These are phyloP conservation scores for Somion occarium DNA, from an alignment of 1,284 basidiomycete species.

Conservation along the genomic window DNA sequence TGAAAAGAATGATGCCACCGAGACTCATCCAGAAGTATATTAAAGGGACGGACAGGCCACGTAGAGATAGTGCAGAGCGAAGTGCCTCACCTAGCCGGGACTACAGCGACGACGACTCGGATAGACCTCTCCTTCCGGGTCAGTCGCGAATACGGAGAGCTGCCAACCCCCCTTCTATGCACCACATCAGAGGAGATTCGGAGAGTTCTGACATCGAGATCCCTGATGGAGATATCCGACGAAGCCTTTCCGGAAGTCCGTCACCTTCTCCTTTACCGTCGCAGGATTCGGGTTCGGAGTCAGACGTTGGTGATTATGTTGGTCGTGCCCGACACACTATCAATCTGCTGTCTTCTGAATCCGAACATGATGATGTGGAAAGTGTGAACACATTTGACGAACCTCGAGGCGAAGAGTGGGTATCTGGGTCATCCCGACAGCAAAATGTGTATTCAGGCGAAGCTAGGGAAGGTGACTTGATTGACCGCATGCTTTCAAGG, in stretches of 20 bases:
- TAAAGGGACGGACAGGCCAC: neutral
- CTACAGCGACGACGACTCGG: constrained; percentile 1
- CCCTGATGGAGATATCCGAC: neutral
- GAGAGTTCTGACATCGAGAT: constrained; percentile 23
- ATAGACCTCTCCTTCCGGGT: constrained; percentile 20
- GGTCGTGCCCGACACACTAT: neutral
- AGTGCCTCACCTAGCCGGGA: neutral
- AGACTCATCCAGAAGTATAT: neutral
- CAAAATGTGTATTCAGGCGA: constrained; percentile 7
- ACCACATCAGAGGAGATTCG: constrained; percentile 22
- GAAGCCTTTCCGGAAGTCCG: neutral
- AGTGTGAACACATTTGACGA: neutral
- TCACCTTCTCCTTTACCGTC: neutral
- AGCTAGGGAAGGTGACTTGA: constrained; percentile 18
- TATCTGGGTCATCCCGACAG: neutral
- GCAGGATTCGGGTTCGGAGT: neutral
- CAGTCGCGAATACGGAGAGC: constrained; percentile 18
- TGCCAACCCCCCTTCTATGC: constrained; percentile 7
- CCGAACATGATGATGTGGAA: neutral
- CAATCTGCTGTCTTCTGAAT: neutral
- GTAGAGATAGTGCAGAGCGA: neutral
- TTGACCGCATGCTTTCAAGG: constrained; percentile 25
- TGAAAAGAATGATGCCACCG: neutral
- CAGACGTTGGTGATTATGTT: neutral
- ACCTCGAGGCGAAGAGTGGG: neutral